Evolutionary conservation across 495 filamentous ascomycete genomes (phyloP), one percentile per base, ranked within the genome.

Genomic region (Penicillium alfredii): DNA sequence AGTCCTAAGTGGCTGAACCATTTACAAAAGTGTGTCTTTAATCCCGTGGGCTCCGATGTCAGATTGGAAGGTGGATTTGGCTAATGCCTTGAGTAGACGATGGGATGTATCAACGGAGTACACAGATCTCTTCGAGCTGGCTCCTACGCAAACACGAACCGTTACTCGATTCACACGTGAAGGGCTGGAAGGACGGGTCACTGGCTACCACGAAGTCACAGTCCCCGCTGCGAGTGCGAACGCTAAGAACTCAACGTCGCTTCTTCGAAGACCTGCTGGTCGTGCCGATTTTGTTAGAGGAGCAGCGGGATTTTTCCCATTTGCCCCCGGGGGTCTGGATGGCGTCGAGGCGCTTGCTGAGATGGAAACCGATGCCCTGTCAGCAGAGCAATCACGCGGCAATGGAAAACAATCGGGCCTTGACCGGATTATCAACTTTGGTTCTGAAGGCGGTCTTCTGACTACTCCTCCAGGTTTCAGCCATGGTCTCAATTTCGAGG

Each of bases 271-370:
- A 49, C 90, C 90, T 16, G 92, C 89, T 24, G 78, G 76, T 39
- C 77, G 85, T 45, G 87, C 86, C 23, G 89, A 97, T 33, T 94
- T 97, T 57, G 89, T 98, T 13, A 75, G 92, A n/a, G 92, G 92
- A 10, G 88, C 84, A 12, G 86, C 89, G 13, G 93, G 92, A 0
- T 97, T 94, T 65, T 92, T 95, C 43, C 92, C 92, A 3, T 98
- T 98, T 52, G 82, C 87, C 1, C 93, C 93, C 1, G 92, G 93
- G 29, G 92, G 92, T 4, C 56, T 96, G 21, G 92, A 97, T 35
- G 79, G 80, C 4, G 78, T 95, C n/a, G 81, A 89, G 52, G 81
- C 86, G 8, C 71, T 86, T 10, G 84, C 85, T 30, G 82, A 76
- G 2, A 53, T 84, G 26, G 88, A 93, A 49, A 80, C 83, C 21